Conservation (phyloP, 2,329 filamentous ascomycete species). For the Colletotrichum somersetense region DNA sequence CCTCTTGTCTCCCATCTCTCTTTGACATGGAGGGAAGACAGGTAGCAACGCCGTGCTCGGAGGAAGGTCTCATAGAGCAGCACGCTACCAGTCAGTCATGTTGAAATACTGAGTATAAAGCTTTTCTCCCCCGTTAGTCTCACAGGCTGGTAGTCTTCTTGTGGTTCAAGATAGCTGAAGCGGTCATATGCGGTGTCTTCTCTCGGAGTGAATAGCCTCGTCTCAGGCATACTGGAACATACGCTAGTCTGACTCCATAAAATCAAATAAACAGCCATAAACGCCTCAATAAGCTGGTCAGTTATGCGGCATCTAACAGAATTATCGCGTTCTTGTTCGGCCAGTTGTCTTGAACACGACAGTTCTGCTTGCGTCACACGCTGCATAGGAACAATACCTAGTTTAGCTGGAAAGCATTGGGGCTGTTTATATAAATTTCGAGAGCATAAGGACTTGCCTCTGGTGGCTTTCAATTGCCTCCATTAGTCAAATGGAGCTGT, state of each 20-base stretch:
- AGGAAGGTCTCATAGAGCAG: not conserved
- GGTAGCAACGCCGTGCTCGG: no score
- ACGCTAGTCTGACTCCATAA: not conserved
- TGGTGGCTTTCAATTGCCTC: not conserved
- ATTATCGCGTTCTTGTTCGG: not conserved
- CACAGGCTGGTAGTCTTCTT: not conserved
- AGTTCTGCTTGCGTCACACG: not conserved
- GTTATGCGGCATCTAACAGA: not conserved
- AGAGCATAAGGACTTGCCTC: not conserved
- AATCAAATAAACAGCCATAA: not conserved
- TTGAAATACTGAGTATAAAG: no score
- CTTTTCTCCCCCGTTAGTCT: not conserved
- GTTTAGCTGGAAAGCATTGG: not conserved
- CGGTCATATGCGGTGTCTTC: not conserved
- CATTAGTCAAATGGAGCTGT: not conserved
- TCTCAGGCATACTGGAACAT: not conserved
- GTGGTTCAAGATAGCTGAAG: not conserved
- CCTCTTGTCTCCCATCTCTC: not conserved
- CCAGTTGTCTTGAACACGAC: not conserved
- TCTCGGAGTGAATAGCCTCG: not conserved
- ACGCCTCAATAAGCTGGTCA: not conserved
- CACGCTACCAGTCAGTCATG: not conserved
- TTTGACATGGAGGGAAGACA: no score
- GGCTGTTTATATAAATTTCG: not conserved
- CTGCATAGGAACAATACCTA: not conserved